Evolutionary conservation across 768 basidiomycete genomes (phyloP).

Genomic region (Pluteus cervinus): DNA sequence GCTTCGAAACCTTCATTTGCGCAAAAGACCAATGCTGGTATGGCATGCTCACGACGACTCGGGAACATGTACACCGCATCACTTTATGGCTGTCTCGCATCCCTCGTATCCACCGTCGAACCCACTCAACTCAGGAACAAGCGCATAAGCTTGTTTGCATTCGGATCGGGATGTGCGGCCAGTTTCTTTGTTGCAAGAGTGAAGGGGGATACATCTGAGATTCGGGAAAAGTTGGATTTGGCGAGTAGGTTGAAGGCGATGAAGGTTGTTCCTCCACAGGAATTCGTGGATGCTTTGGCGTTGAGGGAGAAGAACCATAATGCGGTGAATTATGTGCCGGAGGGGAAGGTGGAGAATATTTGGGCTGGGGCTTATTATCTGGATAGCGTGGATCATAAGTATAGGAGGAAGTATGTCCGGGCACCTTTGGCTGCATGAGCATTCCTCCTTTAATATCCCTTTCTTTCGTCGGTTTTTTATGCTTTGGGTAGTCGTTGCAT

Average conservation of each 20-base stretch:
- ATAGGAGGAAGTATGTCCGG: slow-evolving; percentile 79
- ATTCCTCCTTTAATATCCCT: slow-evolving; percentile 9
- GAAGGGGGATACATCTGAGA: slow-evolving; percentile 82
- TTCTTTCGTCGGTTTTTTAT: slow-evolving; percentile 6
- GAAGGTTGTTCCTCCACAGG: slow-evolving; percentile 89
- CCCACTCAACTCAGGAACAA: slow-evolving; percentile 70
- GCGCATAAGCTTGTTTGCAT: slow-evolving; percentile 92
- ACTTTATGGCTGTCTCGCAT: slow-evolving; percentile 90
- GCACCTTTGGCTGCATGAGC: slow-evolving; percentile 31
- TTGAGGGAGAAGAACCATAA: slow-evolving; percentile 98
- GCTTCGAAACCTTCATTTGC: slow-evolving; percentile 72
- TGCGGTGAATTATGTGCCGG: slow-evolving; percentile 75
- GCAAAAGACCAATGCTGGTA: slow-evolving; percentile 70
- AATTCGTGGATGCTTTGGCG: slow-evolving; percentile 83
- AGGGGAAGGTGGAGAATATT: slow-evolving; percentile 85
- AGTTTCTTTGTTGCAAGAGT: slow-evolving; percentile 87
- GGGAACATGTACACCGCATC: slow-evolving; percentile 99
- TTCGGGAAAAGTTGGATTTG: slow-evolving; percentile 78
- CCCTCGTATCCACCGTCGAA: slow-evolving; percentile 69
- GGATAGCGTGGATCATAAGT: slow-evolving; percentile 82
- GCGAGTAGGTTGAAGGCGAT: slow-evolving; percentile 70
- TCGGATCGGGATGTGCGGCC: slow-evolving; percentile 92
- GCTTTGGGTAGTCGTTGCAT: not conserved
- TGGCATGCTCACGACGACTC: slow-evolving; percentile 83
- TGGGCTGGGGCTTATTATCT: slow-evolving; percentile 96